A percentile compares a stretch with the other conserved stretches of the same genome.
Conservation (phyloP, 2,329 filamentous ascomycete genomes). For the Clonostachys chloroleuca region DNA sequence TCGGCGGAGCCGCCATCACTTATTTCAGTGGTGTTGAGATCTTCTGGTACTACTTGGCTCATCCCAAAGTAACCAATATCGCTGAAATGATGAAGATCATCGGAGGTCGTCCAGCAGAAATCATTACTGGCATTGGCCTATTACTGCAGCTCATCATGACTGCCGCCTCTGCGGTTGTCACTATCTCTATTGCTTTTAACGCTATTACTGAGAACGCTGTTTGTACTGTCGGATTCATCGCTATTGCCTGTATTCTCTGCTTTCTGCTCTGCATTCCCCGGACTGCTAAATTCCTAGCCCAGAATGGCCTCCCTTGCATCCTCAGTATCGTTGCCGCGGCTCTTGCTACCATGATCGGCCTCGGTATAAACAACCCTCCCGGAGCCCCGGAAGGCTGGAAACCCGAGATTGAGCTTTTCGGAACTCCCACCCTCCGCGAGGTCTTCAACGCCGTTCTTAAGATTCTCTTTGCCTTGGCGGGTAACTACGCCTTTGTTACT, state of each 20-base stretch:
- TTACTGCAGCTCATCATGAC: constrained; percentile 70
- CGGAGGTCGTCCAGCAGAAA: constrained; percentile 21
- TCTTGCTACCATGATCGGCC: constrained; percentile 26
- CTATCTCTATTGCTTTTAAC: constrained; percentile 64
- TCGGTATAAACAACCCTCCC: constrained; percentile 19
- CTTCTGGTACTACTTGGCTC: constrained; percentile 64
- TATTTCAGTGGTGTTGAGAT: constrained; percentile 45
- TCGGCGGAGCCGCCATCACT: constrained; percentile 60
- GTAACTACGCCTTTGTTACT: constrained; percentile 29
- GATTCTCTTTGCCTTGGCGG: constrained; percentile 26
- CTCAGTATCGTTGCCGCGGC: constrained; percentile 25
- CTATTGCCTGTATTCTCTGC: constrained; percentile 58
- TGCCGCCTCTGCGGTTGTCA: constrained; percentile 60
- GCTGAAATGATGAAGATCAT: constrained; percentile 62
- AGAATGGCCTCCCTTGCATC: constrained; percentile 19
- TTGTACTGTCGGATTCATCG: constrained; percentile 63
- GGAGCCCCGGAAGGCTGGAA: constrained; percentile 13
- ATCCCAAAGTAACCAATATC: constrained; percentile 66
- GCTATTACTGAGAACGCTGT: constrained; percentile 57
- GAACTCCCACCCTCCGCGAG: constrained; percentile 19
- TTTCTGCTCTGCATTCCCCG: constrained; percentile 62
- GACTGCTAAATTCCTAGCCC: constrained; percentile 46
- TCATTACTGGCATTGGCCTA: constrained; percentile 52
- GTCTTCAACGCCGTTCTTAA: constrained; percentile 24
- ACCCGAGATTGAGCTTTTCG: constrained; percentile 18